Base-by-base conservation (phyloP, 1,284 basidiomycete genomes). In the Jaminaea rosea region DNA sequence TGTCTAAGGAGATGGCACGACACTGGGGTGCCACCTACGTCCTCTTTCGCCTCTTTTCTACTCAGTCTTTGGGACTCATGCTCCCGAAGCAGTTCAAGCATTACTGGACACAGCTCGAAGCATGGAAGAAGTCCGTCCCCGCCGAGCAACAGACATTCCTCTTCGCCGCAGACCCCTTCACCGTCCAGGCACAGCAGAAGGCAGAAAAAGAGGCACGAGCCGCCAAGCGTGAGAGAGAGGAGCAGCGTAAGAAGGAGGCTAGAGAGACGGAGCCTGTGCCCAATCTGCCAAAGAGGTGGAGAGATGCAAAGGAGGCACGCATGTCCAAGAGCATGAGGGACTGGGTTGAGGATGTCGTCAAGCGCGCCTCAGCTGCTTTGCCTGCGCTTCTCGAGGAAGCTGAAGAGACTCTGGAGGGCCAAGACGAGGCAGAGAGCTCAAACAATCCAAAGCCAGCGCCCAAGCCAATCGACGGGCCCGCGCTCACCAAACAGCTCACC, bases 301-400 rank as follows among this genome's bases (percentile, higher is more conserved):
- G 80, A 44, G 78, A 82, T 47, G 82, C 81, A 3, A 84, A 85
- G 0, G 90, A 94, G 72, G 89, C 92, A 17, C 84, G 82, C 69
- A 91, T 96, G 87, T 83, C 87, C 1, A 79, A 78, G 19, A 75
- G 76, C 10, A 76, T 94, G 50, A 80, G 91, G 32, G 88, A 90
- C 58, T 76, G 83, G 50, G 86, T 92, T 5, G 90, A 96, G 75
- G 80, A 81, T 21, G 83, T 84, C 0, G 83, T 93, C 39, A 42
- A 42, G 23, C 19, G 19, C 6, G 39, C 19, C n/a, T 85, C 86
- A 70, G 81, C 83, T 80, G 87, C 84, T n/a, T 58, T 77, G 37
- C 53, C 50, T 41, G 56, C 60, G 32, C 60, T 66, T 21, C 64
- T 59, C 3, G 49, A 56, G 9, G 58, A 59, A 21, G 63, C 50